Evolutionary conservation across 2,329 filamentous ascomycete species (phyloP).

Genomic region (Fusarium sarcochroum): DNA sequence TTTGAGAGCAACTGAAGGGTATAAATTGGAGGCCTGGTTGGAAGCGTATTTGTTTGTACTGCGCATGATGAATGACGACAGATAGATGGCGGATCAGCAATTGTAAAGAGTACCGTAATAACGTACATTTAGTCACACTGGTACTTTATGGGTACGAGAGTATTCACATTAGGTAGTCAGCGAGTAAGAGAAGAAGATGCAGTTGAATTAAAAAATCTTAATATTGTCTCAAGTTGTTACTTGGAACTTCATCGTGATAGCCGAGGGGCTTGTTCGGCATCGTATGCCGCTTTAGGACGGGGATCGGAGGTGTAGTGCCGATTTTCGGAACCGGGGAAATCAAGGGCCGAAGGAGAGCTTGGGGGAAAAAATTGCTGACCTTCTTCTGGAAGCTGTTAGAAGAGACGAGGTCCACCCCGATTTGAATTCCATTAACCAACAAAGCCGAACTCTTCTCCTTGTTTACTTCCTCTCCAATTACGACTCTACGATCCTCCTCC

Average conservation of each 20-base stretch:
- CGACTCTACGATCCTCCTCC: constrained; percentile 41
- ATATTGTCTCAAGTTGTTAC: neutral
- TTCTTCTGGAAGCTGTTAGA: constrained; percentile 60
- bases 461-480: constrained; percentile 26
- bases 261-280: constrained; percentile 11
- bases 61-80: constrained; percentile 40
- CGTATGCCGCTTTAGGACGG: constrained; percentile 18
- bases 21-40: constrained; percentile 34
- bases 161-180: constrained; percentile 1
- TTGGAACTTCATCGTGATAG: neutral
- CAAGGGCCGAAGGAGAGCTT: constrained; percentile 47
- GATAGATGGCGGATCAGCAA: constrained; percentile 47
- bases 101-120: constrained; percentile 26
- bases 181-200: neutral
- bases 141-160: constrained; percentile 10
- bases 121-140: constrained; percentile 18
- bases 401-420: constrained; percentile 53
- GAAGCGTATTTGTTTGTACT: constrained; percentile 38
- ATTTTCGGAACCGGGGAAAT: constrained; percentile 54
- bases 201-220: constrained; percentile 25
- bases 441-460: constrained; percentile 35
- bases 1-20: constrained; percentile 38
- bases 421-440: constrained; percentile 47
- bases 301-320: constrained; percentile 20
- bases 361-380: constrained; percentile 55